phyloP scores from a whole-genome alignment of 192 early-diverging fungal genomes.

The Coemansia furcata region DNA sequence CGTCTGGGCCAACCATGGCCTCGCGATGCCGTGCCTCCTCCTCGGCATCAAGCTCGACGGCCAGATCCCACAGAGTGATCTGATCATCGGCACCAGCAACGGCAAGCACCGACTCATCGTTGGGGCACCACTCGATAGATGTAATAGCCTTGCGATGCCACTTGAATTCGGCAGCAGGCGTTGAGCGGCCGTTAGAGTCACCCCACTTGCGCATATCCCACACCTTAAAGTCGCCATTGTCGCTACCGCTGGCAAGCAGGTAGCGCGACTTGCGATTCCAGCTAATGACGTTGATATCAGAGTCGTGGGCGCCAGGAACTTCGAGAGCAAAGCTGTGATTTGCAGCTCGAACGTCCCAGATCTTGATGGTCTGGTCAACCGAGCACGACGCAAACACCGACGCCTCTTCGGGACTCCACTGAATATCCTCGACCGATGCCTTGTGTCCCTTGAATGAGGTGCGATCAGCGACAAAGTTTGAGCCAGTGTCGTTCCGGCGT shows the following conservation, averaged over 20 bases:
- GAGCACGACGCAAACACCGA: conserved; percentile 92
- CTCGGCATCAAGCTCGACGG: conserved; percentile 94
- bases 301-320: conserved; percentile 72
- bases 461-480: conserved; percentile 68
- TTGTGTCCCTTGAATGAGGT: conserved; percentile 80
- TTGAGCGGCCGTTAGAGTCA: conserved; percentile 42
- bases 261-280: conserved; percentile 89
- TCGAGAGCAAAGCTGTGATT: conserved; percentile 68
- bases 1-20: conserved; percentile 55
- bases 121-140: conserved; percentile 96
- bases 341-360: conserved; percentile 91
- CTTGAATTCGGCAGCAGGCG: conserved; percentile 87
- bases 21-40: conserved; percentile 66
- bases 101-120: conserved; percentile 86
- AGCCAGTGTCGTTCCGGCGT: conserved; percentile 57
- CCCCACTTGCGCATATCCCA: conserved; percentile 85
- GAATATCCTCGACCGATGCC: conserved; percentile 90
- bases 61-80: conserved; percentile 95
- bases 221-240: conserved; percentile 90
- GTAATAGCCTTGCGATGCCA: conserved; percentile 94
- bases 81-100: conserved; percentile 95
- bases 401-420: conserved; percentile 91
- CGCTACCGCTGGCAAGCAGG: conserved; percentile 88
- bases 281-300: conserved; percentile 95
- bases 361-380: conserved; percentile 86